Evolutionary conservation across 345 rosid genomes (phyloP), one percentile per base, ranked within the genome.

Genomic region (Eucalyptus polybractea): DNA sequence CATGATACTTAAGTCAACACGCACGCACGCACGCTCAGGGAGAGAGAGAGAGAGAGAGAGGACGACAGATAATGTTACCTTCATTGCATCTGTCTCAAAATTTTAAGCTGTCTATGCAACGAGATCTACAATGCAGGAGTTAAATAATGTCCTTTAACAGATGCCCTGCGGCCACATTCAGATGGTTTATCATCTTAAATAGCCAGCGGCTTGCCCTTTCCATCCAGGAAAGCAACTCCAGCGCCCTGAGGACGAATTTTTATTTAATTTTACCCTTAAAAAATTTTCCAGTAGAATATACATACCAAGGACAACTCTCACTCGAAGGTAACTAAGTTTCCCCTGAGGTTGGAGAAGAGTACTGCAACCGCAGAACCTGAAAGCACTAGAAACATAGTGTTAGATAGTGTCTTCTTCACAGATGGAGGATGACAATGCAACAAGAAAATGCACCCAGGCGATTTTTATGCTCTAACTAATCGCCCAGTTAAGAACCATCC

Each of bases 291-390:
- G 49, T 47, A 47, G 49, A 47, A 47, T 86, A 80, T 85, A 83
- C 89, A 93, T 93, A 96, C 98, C 96, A 1, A 97, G 92, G 91
- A 92, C 87, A 86, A 96, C 89, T 87, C 95, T 50, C 51, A 13
- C 49, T 10, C 12, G 12, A 10, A 47, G 49, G 49, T 47, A 47
- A 47, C 11, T 10, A 47, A 47, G 49, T 47, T 47, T 47, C 45
- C 49, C 49, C 49, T 47, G 12, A 3, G 49, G 0, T 47, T 47
- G 45, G 49, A 47, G 12, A 47, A 47, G 49, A 47, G 49, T 47
- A 47, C 49, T 47, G 49, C 49, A 47, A 10, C 49, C 49, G 49
- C 51, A 14, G 51, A 50, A 50, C 51, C 16, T 50, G 51, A 50
- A 50, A 50, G 51, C 51, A 13, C 51, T 50, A 50, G 16, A 50